Base-by-base conservation (phyloP, 2,329 filamentous ascomycete genomes). In the Nemania sp. region DNA sequence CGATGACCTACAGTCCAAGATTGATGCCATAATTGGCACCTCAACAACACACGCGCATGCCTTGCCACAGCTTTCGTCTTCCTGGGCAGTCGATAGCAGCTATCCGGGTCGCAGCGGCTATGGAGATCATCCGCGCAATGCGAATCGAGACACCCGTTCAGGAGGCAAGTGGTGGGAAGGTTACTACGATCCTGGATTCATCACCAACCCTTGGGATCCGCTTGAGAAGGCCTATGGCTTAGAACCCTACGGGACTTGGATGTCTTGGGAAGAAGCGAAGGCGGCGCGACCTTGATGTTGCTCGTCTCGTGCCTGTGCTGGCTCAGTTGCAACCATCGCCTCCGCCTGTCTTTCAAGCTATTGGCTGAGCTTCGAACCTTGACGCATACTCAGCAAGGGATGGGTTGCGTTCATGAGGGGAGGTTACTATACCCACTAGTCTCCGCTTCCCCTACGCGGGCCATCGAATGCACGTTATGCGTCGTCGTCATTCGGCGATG, bases 191-290 rank as follows among this genome's bases (percentile, higher is more conserved):
- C 83, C 84, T 0, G 82, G 80, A 59, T 90, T 88, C 63, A 85
- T 91, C 67, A 81, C 87, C 71, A 91, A 93, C 71, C 90, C 90
- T 0, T 93, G 90, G 90, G 83, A 80, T 52, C 73, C 71, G 9
- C 74, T 88, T 18, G 86, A 88, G 72, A 75, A 76, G 67, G 67
- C 72, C 6, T 73, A 73, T 21, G 80, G 80, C 0, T 65, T 87
- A 48, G 65, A 74, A 40, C 62, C 80, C 1, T 71, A 71, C 13
- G 83, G 81, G 2, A 69, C 66, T 0, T 87, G 83, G 84, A 63
- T 81, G 32, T 60, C 72, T 12, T 74, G 63, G 68, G 71, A 73
- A 48, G 69, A 68, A 62, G 69, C 67, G 18, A 73, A 66, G 57
- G 52, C 58, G 37, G 58, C 58, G 43, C 43, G 46, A 46, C 12